Conservation (phyloP, 1,284 basidiomycete species). For the Phlebopus sp. region DNA sequence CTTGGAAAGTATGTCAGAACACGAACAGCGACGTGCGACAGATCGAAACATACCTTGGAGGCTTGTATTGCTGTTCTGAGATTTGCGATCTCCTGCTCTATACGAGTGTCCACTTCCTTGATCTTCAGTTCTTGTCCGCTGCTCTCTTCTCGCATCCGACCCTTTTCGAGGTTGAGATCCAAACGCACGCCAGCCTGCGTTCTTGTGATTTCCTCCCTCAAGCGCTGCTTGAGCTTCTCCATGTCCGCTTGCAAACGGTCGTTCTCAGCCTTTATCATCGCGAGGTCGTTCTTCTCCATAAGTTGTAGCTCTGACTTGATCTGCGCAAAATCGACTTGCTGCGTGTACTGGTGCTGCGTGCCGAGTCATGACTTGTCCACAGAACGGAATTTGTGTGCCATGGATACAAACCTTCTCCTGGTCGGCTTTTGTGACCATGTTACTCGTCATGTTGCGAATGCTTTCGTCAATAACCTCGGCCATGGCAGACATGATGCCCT, state of each 20-base stretch:
- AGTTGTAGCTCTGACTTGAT: constrained; percentile 96
- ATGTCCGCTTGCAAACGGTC: constrained; percentile 90
- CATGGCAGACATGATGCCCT: constrained; percentile 93
- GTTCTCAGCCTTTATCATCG: constrained; percentile 94
- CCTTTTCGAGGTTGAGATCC: constrained; percentile 97
- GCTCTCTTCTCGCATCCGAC: constrained; percentile 91
- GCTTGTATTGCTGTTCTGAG: constrained; percentile 89
- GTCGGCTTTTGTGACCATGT: constrained; percentile 91
- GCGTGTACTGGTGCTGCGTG: constrained; percentile 83
- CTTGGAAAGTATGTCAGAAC: constrained; percentile 35
- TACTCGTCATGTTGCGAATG: constrained; percentile 88
- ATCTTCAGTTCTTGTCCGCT: constrained; percentile 94
- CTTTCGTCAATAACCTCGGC: constrained; percentile 95
- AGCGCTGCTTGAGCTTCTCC: constrained; percentile 92
- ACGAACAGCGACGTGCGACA: not conserved
- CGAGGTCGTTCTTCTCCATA: constrained; percentile 96
- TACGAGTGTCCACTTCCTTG: constrained; percentile 96
- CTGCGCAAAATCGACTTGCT: constrained; percentile 96
- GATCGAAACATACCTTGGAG: constrained; percentile 64
- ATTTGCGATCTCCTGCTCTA: constrained; percentile 94
- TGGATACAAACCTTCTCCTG: constrained; percentile 79
- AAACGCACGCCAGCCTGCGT: constrained; percentile 94
- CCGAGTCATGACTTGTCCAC: constrained; percentile 11
- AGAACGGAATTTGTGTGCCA: not conserved
- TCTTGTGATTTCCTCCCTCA: constrained; percentile 88